Base-by-base conservation (phyloP, 1,139 yeast genomes). In the Pneumocystis sp. region DNA sequence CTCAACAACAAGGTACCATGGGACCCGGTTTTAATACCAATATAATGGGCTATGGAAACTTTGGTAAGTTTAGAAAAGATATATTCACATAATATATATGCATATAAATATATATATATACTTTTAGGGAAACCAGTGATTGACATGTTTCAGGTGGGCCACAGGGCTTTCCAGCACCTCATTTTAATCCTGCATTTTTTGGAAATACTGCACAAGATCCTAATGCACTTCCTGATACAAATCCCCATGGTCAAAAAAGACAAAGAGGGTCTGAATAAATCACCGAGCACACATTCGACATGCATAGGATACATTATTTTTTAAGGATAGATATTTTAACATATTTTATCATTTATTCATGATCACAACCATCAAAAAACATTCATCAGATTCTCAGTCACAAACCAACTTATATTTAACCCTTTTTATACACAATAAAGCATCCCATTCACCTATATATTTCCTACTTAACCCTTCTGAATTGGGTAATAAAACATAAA, bases 171-270 rank as follows among this genome's bases (percentile, higher is more conserved):
- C 70, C 70, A 1, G 68, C 66, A 44, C 66, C 67, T 21, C 70
- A 66, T 44, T 67, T 67, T 37, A 65, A 63, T 45, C 70, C 68
- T 19, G 70, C 69, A 21, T 68, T 67, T 59, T 67, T 67, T 37
- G 69, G 69, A 25, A 50, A 50, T 25, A 29, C 34, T 21, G 34
- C 57, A 25, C 68, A 64, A 50, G 67, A 65, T n/a, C 66, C 64
- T 25, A 63, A 61, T 57, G 67, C 65, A 56, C 66, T 66, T 37
- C 68, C 68, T 35, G 66, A 62, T 42, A 65, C 68, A 7, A 69
- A 69, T 61, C 71, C 71, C 25, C 71, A 69, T 62, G 71, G 71
- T 19, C 67, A 67, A 63, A 69, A 69, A 63, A 63, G 71, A 40
- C 64, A 63, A 17, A 63, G 70, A 34, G 65, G 65, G 12, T 62